Evolutionary conservation across 495 filamentous ascomycete species (phyloP).

Genomic region (Aspergillus carlsbadensis): DNA sequence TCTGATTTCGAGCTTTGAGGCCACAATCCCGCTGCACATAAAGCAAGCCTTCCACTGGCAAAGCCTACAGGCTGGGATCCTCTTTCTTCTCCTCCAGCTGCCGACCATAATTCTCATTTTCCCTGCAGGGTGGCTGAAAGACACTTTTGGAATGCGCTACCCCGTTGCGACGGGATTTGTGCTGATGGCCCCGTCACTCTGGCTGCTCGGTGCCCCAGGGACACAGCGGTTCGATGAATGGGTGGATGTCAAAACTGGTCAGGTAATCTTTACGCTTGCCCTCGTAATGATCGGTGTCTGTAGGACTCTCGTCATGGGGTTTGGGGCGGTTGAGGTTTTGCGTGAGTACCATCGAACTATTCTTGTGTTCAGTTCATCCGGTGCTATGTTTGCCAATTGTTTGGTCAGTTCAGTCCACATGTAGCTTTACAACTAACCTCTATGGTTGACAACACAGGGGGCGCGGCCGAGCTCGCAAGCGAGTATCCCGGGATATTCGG

Average conservation of each 20-base stretch:
- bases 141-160: conserved; percentile 25
- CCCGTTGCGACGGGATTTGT: conserved; percentile 16
- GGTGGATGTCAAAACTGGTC: conserved; percentile 15
- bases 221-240: conserved; percentile 18
- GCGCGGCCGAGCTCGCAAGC: background rate
- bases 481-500: conserved; percentile 33
- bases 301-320: conserved; percentile 25
- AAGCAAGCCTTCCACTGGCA: conserved; percentile 31
- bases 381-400: too few species aligned
- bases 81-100: conserved; percentile 28
- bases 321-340: conserved; percentile 16
- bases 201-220: conserved; percentile 27
- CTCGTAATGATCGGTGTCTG: conserved; percentile 19
- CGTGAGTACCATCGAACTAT: conserved; percentile 4
- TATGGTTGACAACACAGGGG: background rate
- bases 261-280: conserved; percentile 23
- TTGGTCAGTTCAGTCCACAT: too few species aligned
- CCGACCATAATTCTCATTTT: conserved; percentile 27
- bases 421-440: background rate
- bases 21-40: conserved; percentile 33
- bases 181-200: conserved; percentile 17
- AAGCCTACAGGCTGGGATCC: conserved; percentile 23
- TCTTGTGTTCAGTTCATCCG: too few species aligned
- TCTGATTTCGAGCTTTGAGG: conserved; percentile 27
- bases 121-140: conserved; percentile 26